Percentiles rank a stretch among this genome's conserved stretches.
Evolutionary conservation across 805 yeast species (phyloP).

Genomic region (Kluyveromyces dobzhanskii): DNA sequence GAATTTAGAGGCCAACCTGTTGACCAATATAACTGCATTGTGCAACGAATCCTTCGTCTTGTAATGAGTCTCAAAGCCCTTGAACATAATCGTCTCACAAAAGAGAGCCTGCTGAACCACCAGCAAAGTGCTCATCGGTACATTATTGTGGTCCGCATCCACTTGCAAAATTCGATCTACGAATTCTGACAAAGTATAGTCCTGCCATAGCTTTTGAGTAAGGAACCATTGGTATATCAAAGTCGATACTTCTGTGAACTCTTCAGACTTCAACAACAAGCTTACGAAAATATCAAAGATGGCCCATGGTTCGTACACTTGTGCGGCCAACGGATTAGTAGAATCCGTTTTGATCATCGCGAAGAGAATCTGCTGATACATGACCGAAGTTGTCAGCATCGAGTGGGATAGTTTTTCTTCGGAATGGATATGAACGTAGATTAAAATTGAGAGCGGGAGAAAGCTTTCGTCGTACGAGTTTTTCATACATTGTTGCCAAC

Average conservation of each 20-base stretch:
- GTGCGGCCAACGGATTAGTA: not conserved
- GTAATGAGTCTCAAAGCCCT: constrained; percentile 2
- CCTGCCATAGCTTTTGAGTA: not conserved
- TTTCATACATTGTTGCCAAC: constrained; percentile 8
- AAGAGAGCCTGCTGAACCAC: not conserved
- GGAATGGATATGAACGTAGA: constrained; percentile 5
- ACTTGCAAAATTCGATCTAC: not conserved
- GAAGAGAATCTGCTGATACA: constrained; percentile 10
- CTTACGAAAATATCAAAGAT: constrained; percentile 12
- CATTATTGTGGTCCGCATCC: too few relatives aligned
- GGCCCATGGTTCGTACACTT: constrained; percentile 8
- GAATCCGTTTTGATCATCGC: constrained; percentile 5
- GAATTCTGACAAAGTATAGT: not conserved
- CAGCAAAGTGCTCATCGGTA: not conserved
- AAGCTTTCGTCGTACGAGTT: constrained; percentile 5
- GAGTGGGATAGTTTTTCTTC: not conserved
- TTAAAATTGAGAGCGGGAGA: constrained; percentile 3
- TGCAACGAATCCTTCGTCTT: constrained; percentile 3
- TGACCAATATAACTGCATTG: constrained; percentile 4
- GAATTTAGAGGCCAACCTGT: constrained; percentile 4
- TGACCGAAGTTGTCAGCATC: constrained; percentile 4
- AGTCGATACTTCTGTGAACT: constrained; percentile 7
- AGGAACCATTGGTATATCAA: constrained; percentile 8
- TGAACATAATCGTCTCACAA: constrained; percentile 3
- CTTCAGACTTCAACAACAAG: constrained; percentile 8